These are phyloP conservation scores for Glarea lozoyensis DNA, from an alignment of 495 filamentous ascomycete genomes.

Conservation along the genomic window DNA sequence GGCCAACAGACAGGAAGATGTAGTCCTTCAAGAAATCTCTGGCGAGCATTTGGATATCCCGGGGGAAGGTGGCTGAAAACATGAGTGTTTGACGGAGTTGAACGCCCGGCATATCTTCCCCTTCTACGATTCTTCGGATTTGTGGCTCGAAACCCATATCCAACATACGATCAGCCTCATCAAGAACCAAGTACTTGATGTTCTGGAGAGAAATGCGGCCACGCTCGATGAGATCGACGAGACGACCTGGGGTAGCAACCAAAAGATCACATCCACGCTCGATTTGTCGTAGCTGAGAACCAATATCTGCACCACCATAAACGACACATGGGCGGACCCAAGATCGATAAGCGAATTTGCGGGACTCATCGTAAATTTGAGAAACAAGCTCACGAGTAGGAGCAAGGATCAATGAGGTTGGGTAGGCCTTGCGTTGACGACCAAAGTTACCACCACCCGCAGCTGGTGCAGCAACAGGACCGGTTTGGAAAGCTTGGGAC, in stretches of 20 bases:
- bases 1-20: conserved; percentile 95
- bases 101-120: conserved; percentile 90
- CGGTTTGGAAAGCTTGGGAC: conserved; percentile 86
- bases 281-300: conserved; percentile 91
- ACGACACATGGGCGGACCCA: conserved; percentile 98
- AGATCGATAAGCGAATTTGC: conserved; percentile 97
- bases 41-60: conserved; percentile 97
- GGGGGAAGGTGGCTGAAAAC: conserved; percentile 98
- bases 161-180: conserved; percentile 99
- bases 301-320: conserved; percentile 97
- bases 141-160: conserved; percentile 99
- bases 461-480: conserved; percentile 61
- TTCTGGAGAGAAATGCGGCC: conserved; percentile 92
- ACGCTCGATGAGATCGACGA: conserved; percentile 96
- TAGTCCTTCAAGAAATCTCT: conserved; percentile 98
- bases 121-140: conserved; percentile 95
- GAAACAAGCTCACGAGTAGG: conserved; percentile 97
- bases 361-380: conserved; percentile 95
- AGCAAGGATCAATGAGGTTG: conserved; percentile 89
- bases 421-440: conserved; percentile 88
- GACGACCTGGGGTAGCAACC: conserved; percentile 92
- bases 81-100: conserved; percentile 91
- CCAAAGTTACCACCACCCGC: conserved; percentile 61
- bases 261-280: conserved; percentile 96
- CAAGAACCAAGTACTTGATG: conserved; percentile 98